These are phyloP conservation scores for Oryza nivara DNA, from an alignment of 176 grass and related monocot genomes.

Conservation along the genomic window DNA sequence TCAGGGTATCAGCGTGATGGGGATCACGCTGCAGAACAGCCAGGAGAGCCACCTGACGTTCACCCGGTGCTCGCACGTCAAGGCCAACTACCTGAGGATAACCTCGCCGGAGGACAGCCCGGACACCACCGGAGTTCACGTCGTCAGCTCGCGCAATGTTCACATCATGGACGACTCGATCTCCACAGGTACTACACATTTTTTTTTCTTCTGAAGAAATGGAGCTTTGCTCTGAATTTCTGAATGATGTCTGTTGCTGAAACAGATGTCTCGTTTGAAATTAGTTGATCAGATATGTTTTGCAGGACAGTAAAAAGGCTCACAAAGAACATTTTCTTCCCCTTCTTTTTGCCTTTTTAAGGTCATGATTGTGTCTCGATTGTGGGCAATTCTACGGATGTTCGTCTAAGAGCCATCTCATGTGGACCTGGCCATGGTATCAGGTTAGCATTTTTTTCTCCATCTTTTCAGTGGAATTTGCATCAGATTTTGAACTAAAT, in stretches of 20 bases:
- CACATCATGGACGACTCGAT: constrained; percentile 55
- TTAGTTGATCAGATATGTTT: too few species aligned
- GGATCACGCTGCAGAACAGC: constrained; percentile 63
- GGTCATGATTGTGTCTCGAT: constrained; percentile 89
- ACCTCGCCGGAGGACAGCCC: constrained; percentile 71
- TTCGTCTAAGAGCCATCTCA: constrained; percentile 52
- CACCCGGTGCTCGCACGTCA: constrained; percentile 55
- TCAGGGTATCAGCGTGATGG: constrained; percentile 43
- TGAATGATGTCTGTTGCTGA: neutral
- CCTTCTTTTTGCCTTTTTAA: neutral
- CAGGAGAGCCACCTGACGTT: constrained; percentile 71
- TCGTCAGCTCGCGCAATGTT: constrained; percentile 59
- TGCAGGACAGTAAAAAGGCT: too few species aligned
- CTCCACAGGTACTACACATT: constrained; percentile 49
- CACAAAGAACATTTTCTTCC: neutral
- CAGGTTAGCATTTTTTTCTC: constrained; percentile 50
- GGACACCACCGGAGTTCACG: constrained; percentile 71
- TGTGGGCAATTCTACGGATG: constrained; percentile 60
- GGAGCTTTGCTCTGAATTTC: too few species aligned
- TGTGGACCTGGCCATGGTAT: constrained; percentile 89
- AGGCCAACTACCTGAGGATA: constrained; percentile 55
- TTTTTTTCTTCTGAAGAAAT: too few species aligned
- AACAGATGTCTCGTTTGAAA: neutral
- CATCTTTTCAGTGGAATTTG: neutral
- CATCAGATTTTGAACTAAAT: neutral